These are phyloP conservation scores for Verticillium longisporum DNA, from an alignment of 2,329 filamentous ascomycete genomes.

Conservation along the genomic window DNA sequence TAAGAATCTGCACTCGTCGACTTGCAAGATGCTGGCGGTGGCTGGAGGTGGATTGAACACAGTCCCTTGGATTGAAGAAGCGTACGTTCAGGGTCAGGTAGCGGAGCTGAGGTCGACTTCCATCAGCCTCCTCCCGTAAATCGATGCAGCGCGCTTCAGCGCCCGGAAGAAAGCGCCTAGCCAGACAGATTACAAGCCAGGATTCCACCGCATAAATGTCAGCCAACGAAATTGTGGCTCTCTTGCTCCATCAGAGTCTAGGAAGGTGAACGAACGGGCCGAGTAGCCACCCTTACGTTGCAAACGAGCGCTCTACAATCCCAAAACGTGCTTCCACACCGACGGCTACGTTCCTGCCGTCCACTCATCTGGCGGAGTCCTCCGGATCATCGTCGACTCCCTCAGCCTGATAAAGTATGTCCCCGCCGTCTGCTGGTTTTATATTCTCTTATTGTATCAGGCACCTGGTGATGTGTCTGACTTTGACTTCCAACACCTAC, in stretches of 20 bases:
- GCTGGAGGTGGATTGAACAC: not conserved
- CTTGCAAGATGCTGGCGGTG: conserved; percentile 7
- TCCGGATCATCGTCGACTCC: not conserved
- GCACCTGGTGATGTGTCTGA: not conserved
- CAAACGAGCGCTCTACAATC: not conserved
- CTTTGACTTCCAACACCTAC: not conserved
- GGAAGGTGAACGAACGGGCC: conserved; percentile 13
- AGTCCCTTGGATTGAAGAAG: not conserved
- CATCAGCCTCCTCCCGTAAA: too few species aligned
- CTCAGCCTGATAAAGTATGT: not conserved
- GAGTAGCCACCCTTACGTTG: conserved; percentile 12
- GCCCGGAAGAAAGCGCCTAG: conserved; percentile 13
- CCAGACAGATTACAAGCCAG: conserved; percentile 12
- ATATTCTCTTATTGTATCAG: not conserved
- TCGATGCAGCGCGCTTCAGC: not conserved
- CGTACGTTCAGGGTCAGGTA: conserved; percentile 1
- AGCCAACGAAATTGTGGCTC: conserved; percentile 6
- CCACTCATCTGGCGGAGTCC: not conserved
- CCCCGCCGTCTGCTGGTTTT: not conserved
- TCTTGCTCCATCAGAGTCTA: conserved; percentile 3
- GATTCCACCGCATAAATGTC: conserved; percentile 11
- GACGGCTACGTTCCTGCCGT: not conserved
- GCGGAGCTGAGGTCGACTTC: conserved; percentile 1
- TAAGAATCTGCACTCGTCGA: conserved; percentile 13
- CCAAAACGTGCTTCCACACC: not conserved